Evolutionary conservation across 345 rosid genomes (phyloP).

Genomic region (Corchorus olitorius): DNA sequence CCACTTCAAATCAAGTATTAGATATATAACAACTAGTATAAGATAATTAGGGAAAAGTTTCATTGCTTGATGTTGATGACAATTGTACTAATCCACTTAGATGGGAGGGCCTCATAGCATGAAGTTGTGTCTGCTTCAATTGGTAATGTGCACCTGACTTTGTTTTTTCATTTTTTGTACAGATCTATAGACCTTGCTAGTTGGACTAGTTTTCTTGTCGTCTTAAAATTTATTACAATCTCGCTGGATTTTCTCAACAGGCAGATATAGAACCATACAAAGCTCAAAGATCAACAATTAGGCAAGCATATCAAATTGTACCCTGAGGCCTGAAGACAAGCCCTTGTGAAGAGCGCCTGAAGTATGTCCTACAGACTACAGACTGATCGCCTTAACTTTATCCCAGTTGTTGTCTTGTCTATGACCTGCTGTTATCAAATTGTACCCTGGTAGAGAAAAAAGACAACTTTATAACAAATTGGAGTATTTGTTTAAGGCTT

Average conservation of each 20-base stretch:
- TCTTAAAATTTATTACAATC: not conserved
- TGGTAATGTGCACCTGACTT: not conserved
- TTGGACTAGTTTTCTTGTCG: not conserved
- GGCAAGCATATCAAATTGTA: slow-evolving; percentile 4
- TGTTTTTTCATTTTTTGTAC: not conserved
- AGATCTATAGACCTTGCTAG: not conserved
- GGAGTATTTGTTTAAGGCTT: not conserved
- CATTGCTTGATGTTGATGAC: not conserved
- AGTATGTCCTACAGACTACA: not conserved
- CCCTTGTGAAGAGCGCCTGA: no score
- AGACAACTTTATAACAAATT: not conserved
- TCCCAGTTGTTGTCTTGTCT: not conserved
- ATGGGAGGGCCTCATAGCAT: not conserved
- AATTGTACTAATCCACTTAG: not conserved
- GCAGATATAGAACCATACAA: not conserved
- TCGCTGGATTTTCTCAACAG: not conserved
- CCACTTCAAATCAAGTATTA: not conserved
- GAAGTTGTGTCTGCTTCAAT: not conserved
- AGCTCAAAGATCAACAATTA: not conserved
- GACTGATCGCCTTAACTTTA: not conserved
- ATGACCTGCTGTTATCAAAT: not conserved
- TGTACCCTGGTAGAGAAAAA: not conserved
- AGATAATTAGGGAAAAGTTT: not conserved
- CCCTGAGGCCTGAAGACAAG: no score
- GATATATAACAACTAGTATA: not conserved